phyloP scores from a whole-genome alignment of 73 alveolate genomes.

The Durusdinium trenchii region DNA sequence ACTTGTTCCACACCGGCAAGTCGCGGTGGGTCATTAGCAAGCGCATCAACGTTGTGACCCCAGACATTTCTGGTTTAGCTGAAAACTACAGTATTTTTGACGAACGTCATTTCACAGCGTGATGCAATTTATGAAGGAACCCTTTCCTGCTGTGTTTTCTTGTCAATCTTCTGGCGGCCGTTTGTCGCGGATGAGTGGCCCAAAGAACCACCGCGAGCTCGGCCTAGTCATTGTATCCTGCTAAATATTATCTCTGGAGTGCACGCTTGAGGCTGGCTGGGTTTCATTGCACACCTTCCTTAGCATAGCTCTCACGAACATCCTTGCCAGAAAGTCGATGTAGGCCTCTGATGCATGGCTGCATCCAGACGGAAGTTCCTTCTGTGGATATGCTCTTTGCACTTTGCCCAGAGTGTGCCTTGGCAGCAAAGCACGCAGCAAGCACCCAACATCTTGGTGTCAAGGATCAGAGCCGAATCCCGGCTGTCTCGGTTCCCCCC shows the following conservation, averaged over 20 bases:
- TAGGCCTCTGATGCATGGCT: conserved; percentile 58
- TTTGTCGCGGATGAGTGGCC: neutral
- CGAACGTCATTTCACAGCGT: neutral
- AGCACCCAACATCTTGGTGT: too few relatives aligned
- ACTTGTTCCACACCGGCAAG: conserved; percentile 90
- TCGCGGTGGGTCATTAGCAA: conserved; percentile 92
- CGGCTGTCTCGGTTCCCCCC: too few relatives aligned
- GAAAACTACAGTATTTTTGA: neutral
- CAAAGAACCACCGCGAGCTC: neutral
- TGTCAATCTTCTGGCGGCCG: neutral
- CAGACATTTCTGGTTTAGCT: neutral
- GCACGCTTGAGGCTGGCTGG: neutral
- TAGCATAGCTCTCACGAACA: neutral
- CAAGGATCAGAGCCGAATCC: too few relatives aligned
- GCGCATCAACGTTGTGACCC: conserved; percentile 41
- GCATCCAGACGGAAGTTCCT: neutral
- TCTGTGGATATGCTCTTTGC: neutral
- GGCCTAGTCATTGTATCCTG: neutral
- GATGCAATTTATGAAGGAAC: too few relatives aligned
- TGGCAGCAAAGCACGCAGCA: too few relatives aligned
- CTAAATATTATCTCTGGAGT: neutral
- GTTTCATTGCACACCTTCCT: neutral
- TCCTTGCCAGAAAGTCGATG: neutral
- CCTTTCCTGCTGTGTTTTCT: too few relatives aligned
- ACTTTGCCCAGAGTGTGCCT: conserved; percentile 24